Conservation (phyloP, 108 stramenopile species). For the Epipyxis sp. region DNA sequence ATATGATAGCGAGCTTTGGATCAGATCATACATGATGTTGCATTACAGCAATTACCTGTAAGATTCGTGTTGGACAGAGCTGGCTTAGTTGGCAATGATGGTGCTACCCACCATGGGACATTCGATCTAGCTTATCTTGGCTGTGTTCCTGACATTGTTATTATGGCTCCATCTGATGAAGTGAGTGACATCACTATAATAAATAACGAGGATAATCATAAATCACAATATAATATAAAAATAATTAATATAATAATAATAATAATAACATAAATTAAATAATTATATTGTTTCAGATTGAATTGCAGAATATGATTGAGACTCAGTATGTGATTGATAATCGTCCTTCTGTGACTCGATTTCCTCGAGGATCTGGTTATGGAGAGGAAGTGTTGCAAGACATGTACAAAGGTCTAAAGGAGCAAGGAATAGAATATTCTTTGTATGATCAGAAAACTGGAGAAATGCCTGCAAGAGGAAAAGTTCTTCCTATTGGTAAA, state of each 20-base stretch:
- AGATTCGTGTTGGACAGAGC: slow-evolving; percentile 89
- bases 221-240: too few relatives aligned
- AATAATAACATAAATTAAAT: too few relatives aligned
- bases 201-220: too few relatives aligned
- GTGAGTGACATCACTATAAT: too few relatives aligned
- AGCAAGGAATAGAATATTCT: too few relatives aligned
- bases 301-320: slow-evolving; percentile 86
- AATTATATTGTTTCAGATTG: too few relatives aligned
- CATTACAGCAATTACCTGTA: slow-evolving; percentile 90
- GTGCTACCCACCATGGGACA: slow-evolving; percentile 91
- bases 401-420: slow-evolving; percentile 69
- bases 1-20: slow-evolving; percentile 92
- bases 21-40: slow-evolving; percentile 94
- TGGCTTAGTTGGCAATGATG: slow-evolving; percentile 93
- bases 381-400: slow-evolving; percentile 76
- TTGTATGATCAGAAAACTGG: slow-evolving; percentile 63
- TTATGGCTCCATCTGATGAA: slow-evolving; percentile 91
- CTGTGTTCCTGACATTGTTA: slow-evolving; percentile 85
- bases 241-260: too few relatives aligned
- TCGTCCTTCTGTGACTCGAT: slow-evolving; percentile 76
- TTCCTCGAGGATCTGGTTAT: slow-evolving; percentile 88
- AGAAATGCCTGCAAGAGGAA: slow-evolving; percentile 55
- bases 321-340: slow-evolving; percentile 81
- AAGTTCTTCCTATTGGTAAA: slow-evolving; percentile 70
- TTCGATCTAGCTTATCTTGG: slow-evolving; percentile 87